A percentile compares a stretch with the other conserved stretches of the same genome.
Evolutionary conservation across 1,284 basidiomycete species (phyloP).

Genomic region (Stygiomarasmius scandens): DNA sequence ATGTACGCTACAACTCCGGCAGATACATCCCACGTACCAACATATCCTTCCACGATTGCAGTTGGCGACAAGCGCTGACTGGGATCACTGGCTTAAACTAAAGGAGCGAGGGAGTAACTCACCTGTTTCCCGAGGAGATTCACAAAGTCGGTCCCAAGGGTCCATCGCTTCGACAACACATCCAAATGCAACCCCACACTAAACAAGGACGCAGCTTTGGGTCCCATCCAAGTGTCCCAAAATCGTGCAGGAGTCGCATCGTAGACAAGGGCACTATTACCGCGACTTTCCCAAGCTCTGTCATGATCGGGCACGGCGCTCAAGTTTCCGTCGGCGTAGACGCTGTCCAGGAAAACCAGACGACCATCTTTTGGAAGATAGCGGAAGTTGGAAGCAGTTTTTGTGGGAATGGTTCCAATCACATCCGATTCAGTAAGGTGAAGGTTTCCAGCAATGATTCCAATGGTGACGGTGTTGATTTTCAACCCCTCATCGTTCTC

Average conservation of each 20-base stretch:
- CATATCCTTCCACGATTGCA: constrained; percentile 74
- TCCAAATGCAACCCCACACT: constrained; percentile 55
- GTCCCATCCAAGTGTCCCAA: constrained; percentile 87
- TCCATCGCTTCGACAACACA: constrained; percentile 49
- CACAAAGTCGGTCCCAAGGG: constrained; percentile 51
- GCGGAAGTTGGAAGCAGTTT: constrained; percentile 69
- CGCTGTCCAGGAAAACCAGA: constrained; percentile 77
- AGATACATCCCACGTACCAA: constrained; percentile 78
- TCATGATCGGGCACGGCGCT: constrained; percentile 68
- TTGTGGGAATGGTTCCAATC: constrained; percentile 66
- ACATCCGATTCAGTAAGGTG: constrained; percentile 17
- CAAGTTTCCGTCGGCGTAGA: constrained; percentile 75
- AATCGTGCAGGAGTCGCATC: constrained; percentile 77
- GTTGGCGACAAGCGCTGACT: constrained; percentile 64
- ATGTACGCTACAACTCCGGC: constrained; percentile 75
- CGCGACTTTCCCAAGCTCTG: constrained; percentile 69
- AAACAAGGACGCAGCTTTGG: constrained; percentile 73
- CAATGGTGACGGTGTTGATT: constrained; percentile 33
- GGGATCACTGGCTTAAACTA: constrained; percentile 2
- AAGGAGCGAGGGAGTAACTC: constrained; percentile 7
- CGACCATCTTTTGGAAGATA: constrained; percentile 49
- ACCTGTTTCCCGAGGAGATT: constrained; percentile 72
- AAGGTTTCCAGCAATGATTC: constrained; percentile 18
- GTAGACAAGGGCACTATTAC: constrained; percentile 76
- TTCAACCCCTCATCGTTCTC: constrained; percentile 56